These are phyloP conservation scores for Pseudonitzschia delicatissima DNA, from an alignment of 108 stramenopile species.

Conservation along the genomic window DNA sequence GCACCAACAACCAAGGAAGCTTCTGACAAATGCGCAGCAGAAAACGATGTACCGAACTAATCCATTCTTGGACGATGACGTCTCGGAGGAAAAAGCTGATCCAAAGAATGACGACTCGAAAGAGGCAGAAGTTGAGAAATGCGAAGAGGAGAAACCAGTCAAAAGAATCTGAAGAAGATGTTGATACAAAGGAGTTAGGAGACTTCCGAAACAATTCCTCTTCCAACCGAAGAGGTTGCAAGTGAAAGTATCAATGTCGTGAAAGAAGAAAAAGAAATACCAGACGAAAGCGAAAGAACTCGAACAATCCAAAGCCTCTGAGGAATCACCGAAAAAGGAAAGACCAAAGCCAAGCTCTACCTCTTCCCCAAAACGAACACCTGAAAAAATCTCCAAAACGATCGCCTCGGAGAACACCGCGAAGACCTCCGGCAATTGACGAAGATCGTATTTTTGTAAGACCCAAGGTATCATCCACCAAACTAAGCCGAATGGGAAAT, in stretches of 20 bases:
- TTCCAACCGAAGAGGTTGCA: too few relatives aligned
- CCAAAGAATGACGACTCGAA: too few relatives aligned
- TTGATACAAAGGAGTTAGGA: too few relatives aligned
- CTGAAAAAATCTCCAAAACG: neutral
- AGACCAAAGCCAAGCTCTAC: neutral
- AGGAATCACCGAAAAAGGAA: neutral
- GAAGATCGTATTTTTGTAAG: slow-evolving; percentile 15
- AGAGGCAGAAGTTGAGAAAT: too few relatives aligned
- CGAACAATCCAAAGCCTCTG: neutral
- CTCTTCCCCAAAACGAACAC: too few relatives aligned
- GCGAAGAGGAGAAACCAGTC: too few relatives aligned
- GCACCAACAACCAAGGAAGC: neutral
- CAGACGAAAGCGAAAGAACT: too few relatives aligned
- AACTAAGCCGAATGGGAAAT: neutral
- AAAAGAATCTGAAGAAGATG: too few relatives aligned
- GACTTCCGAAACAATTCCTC: too few relatives aligned
- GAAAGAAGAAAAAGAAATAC: neutral
- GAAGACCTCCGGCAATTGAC: neutral
- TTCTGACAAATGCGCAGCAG: neutral
- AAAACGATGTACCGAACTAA: neutral
- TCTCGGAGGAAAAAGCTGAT: neutral
- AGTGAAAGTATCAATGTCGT: too few relatives aligned
- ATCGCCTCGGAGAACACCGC: neutral
- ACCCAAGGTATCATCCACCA: slow-evolving; percentile 15
- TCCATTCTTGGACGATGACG: neutral